These are phyloP conservation scores for Massarina eburnea DNA, from an alignment of 2,329 filamentous ascomycete species.

Conservation along the genomic window DNA sequence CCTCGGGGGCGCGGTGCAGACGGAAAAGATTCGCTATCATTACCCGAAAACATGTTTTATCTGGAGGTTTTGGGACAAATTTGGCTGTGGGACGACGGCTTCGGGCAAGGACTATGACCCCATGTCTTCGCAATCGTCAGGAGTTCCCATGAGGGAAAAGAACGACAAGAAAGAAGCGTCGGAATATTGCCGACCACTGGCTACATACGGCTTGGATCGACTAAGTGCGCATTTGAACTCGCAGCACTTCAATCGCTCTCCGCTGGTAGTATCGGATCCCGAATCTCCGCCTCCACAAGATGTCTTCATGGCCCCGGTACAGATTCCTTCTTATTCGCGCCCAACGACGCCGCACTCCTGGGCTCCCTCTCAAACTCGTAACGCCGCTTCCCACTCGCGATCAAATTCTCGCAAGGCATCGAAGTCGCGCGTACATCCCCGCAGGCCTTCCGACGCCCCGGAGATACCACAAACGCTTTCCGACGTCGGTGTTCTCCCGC, in stretches of 20 bases:
- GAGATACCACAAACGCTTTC: conserved; percentile 17
- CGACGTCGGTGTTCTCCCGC: conserved; percentile 22
- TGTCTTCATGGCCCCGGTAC: conserved; percentile 28
- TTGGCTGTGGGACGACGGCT: background rate
- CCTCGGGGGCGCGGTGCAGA: conserved; percentile 14
- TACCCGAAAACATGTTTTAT: conserved; percentile 1
- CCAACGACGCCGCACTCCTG: conserved; percentile 8
- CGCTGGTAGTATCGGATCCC: conserved; percentile 13
- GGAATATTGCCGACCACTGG: conserved; percentile 28
- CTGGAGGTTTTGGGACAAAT: conserved; percentile 7
- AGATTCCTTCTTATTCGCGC: conserved; percentile 15
- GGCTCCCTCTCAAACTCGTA: background rate
- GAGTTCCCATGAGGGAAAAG: conserved; percentile 15
- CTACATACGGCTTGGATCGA: conserved; percentile 30
- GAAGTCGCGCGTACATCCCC: conserved; percentile 1
- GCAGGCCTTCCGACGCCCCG: conserved; percentile 1
- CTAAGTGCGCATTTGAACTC: conserved; percentile 21
- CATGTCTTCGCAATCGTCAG: conserved; percentile 11
- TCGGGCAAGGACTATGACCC: conserved; percentile 6
- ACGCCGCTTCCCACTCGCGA: background rate
- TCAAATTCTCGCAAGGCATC: conserved; percentile 4
- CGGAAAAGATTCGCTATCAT: conserved; percentile 13
- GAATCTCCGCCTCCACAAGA: conserved; percentile 14
- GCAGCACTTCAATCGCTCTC: conserved; percentile 20
- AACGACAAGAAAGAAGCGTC: conserved; percentile 3